phyloP scores from a whole-genome alignment of 148 eudicot species.

The Nepenthes mirabilis region DNA sequence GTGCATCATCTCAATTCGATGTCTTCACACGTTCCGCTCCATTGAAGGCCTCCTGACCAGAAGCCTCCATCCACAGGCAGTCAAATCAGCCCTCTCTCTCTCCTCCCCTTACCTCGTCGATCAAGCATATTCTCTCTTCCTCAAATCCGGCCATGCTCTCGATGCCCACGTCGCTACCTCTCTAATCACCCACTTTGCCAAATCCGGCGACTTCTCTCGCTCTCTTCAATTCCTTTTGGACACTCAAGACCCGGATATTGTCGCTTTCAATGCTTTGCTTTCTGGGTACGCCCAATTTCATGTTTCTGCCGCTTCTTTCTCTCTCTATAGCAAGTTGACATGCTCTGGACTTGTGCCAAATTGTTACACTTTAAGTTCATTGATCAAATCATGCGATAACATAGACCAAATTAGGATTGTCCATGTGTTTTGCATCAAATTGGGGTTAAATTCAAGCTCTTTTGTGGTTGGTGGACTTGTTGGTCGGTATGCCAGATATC shows the following conservation, averaged over 20 bases:
- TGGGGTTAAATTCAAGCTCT: constrained; percentile 32
- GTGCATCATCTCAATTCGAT: constrained; percentile 7
- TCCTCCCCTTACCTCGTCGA: constrained; percentile 22
- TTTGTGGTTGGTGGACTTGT: constrained; percentile 50
- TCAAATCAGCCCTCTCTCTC: constrained; percentile 26
- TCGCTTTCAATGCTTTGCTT: constrained; percentile 36
- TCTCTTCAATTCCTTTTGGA: constrained; percentile 28
- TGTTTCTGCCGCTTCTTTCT: constrained; percentile 15
- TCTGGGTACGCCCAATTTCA: constrained; percentile 35
- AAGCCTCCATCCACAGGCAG: constrained; percentile 36
- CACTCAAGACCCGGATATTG: constrained; percentile 22
- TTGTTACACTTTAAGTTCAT: constrained; percentile 29
- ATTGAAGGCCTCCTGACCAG: constrained; percentile 17
- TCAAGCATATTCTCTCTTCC: constrained; percentile 26
- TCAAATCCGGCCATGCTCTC: constrained; percentile 37
- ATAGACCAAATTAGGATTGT: constrained; percentile 18
- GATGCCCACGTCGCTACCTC: constrained; percentile 33
- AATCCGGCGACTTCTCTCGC: constrained; percentile 31
- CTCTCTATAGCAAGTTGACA: constrained; percentile 17
- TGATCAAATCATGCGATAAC: constrained; percentile 38
- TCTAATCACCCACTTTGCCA: constrained; percentile 48
- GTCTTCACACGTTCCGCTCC: constrained; percentile 7
- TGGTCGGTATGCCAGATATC: constrained; percentile 35
- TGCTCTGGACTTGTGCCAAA: constrained; percentile 36
- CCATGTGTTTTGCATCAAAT: constrained; percentile 36